These are phyloP conservation scores for Penicillium riverlandense DNA, from an alignment of 495 filamentous ascomycete genomes.

Conservation along the genomic window DNA sequence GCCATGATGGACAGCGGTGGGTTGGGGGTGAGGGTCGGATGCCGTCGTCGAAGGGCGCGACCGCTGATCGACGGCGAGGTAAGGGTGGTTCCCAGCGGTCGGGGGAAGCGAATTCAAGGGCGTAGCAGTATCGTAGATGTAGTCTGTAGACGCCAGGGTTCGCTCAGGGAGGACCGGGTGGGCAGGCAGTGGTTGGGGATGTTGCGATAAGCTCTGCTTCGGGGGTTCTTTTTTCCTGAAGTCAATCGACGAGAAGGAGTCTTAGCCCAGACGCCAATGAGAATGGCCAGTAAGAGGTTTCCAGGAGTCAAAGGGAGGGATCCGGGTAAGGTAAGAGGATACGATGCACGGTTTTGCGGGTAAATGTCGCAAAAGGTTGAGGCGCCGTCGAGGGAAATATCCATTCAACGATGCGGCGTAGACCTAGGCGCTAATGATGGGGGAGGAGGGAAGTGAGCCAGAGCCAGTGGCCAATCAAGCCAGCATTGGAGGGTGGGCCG, in stretches of 20 bases:
- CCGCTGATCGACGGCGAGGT: slow-evolving; percentile 44
- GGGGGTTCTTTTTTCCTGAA: slow-evolving; percentile 16
- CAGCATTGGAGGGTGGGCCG: slow-evolving; percentile 23
- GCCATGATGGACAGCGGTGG: slow-evolving; percentile 24
- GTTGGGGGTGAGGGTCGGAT: slow-evolving; percentile 8
- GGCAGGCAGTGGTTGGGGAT: not conserved
- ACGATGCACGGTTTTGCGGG: not conserved
- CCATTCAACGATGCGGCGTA: too few relatives aligned
- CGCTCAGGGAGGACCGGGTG: slow-evolving; percentile 7
- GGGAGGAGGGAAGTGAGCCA: slow-evolving; percentile 10
- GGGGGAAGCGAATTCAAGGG: slow-evolving; percentile 15
- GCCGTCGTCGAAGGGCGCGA: slow-evolving; percentile 40
- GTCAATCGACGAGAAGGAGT: slow-evolving; percentile 1
- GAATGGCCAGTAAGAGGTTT: slow-evolving; percentile 1
- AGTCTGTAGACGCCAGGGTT: slow-evolving; percentile 1
- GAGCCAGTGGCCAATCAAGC: slow-evolving; percentile 27
- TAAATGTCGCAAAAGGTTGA: not conserved
- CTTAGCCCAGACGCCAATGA: slow-evolving; percentile 10
- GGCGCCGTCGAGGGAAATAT: not conserved
- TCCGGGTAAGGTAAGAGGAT: slow-evolving; percentile 1
- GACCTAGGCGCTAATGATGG: slow-evolving; percentile 2
- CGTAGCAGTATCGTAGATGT: not conserved
- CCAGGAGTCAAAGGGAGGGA: not conserved
- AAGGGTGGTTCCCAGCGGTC: slow-evolving; percentile 37
- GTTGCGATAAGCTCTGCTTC: slow-evolving; percentile 20